Evolutionary conservation across 1,284 basidiomycete species (phyloP), one percentile per base, ranked within the genome.

Genomic region (Cryptococcus sp.): DNA sequence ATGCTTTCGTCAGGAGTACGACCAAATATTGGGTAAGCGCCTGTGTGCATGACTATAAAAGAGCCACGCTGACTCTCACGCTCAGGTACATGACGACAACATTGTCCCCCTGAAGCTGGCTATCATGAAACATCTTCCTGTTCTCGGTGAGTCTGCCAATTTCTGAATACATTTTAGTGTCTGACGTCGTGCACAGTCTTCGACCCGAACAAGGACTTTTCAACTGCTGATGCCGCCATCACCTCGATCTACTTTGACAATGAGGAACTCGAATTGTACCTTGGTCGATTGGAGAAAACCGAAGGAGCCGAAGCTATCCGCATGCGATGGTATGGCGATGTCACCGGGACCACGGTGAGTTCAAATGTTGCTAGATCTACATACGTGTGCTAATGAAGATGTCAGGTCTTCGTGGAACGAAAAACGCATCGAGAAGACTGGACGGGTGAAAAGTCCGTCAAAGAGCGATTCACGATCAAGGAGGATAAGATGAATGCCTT

Each of bases 351-450:
- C 62, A 78, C 89, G 15, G 89, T 89, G 58, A 64, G 84, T 77
- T 77, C 23, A 34, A 13, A 3, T 34, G 34, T 46, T 40, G 19
- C 1, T 26, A n/a, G 46, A 50, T 37, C 1, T 6, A 19, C 6
- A 38, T 17, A 13, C 8, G 17, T 40, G 53, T 54, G 15, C 37
- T 59, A 20, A n/a, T 22, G 19, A 20, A 38, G 8, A 34, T 23
- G 45, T 19, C 70, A 92, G 87, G 94, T 99, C 62, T 99, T 97
- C 70, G 93, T 99, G 46, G 95, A 99, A 82, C 91, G 96, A 59
- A 99, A 99, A 80, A 99, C 96, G 0, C 95, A 99, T 75, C 85
- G 94, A 52, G 95, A 99, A 79, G 95, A 99, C 77, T 99, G 96
- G 95, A 99, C 96, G 0, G 95, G 95, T 37, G 95, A 99, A 79